Evolutionary conservation across 208 protist species (phyloP).

Genomic region (Acanthamoeba castellanii): DNA sequence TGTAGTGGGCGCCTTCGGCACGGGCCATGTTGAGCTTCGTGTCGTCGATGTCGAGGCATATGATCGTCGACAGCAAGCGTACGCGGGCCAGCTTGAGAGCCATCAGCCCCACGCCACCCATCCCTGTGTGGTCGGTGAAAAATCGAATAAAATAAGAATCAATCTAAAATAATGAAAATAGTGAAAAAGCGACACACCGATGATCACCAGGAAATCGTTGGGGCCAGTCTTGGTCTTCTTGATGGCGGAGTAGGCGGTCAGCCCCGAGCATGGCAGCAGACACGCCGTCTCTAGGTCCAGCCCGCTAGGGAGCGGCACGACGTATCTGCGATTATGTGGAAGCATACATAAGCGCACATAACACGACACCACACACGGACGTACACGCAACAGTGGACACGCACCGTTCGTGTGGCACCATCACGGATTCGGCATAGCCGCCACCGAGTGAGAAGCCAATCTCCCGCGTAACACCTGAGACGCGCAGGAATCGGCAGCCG

Average conservation of each 20-base stretch:
- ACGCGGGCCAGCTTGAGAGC: constrained; percentile 56
- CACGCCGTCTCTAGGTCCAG: constrained; percentile 24
- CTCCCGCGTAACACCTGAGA: constrained; percentile 13
- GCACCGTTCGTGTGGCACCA: constrained; percentile 52
- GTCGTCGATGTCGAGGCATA: constrained; percentile 64
- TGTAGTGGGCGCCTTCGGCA: constrained; percentile 7
- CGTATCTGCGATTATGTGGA: neutral
- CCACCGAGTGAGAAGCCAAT: constrained; percentile 30
- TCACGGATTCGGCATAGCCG: constrained; percentile 41
- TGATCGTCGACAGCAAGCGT: constrained; percentile 21
- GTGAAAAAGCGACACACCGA: neutral
- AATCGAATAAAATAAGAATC: neutral
- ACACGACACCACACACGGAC: neutral
- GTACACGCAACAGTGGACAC: neutral
- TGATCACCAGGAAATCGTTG: constrained; percentile 52
- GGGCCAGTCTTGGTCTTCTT: constrained; percentile 47
- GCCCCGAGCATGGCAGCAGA: constrained; percentile 58
- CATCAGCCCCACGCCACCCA: constrained; percentile 69
- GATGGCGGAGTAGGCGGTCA: constrained; percentile 59
- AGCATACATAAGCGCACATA: neutral
- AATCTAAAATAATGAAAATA: no score
- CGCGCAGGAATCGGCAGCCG: neutral
- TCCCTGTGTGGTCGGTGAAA: neutral
- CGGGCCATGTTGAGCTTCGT: constrained; percentile 21
- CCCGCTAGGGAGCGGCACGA: neutral